Conservation (phyloP, 2,329 filamentous ascomycete genomes). For the Stagonosporopsis rhizophila region DNA sequence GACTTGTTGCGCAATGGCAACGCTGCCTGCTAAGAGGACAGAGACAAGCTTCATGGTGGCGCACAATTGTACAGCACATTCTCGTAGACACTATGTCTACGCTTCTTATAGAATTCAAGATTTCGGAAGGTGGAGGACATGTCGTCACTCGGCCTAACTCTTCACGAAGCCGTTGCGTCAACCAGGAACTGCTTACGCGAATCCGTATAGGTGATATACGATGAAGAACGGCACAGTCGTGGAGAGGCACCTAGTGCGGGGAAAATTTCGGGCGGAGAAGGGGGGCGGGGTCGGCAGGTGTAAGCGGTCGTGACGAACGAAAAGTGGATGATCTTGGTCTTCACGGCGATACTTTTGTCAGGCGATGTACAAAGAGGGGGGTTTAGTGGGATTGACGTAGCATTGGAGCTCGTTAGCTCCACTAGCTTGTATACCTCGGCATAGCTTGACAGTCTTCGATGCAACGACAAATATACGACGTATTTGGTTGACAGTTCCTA, state of each 20-base stretch:
- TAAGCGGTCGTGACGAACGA: not conserved
- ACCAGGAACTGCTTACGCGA: not conserved
- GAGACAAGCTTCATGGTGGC: slow-evolving; percentile 24
- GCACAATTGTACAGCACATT: not conserved
- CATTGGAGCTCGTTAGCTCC: not conserved
- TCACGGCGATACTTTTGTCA: not conserved
- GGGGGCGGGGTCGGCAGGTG: slow-evolving; percentile 5
- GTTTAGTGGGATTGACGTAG: not conserved
- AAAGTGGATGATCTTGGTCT: not conserved
- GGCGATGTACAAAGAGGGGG: not conserved
- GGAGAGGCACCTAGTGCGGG: slow-evolving; percentile 7
- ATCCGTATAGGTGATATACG: not conserved
- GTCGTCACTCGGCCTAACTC: slow-evolving; percentile 10
- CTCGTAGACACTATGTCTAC: not conserved
- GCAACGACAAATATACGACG: not conserved
- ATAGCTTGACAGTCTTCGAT: not conserved
- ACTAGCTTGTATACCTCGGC: not conserved
- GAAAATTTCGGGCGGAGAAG: not conserved
- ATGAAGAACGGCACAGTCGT: not conserved
- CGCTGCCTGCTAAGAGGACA: slow-evolving; percentile 15
- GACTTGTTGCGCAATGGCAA: slow-evolving; percentile 44
- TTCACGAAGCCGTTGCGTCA: not conserved
- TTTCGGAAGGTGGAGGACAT: not conserved
- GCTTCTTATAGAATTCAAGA: not conserved
- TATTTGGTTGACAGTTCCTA: not conserved